Conservation (phyloP, 2,329 filamentous ascomycete species). For the Claviceps quebecensis region DNA sequence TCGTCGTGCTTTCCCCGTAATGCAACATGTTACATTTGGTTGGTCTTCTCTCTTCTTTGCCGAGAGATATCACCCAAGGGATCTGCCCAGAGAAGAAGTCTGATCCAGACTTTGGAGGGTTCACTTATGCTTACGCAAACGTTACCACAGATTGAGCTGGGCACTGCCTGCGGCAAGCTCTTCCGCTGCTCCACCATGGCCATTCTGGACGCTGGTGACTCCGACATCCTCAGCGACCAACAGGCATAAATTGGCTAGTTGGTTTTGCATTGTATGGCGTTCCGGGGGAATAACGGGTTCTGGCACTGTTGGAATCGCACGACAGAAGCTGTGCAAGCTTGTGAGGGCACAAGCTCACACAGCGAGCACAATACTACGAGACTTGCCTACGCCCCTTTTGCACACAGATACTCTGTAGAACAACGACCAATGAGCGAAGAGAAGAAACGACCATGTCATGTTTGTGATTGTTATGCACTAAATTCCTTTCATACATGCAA, state of each 20-base stretch:
- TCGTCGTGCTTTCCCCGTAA: background rate
- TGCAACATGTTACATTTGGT: background rate
- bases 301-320: constrained; percentile 5
- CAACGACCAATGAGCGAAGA: too few species aligned
- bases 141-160: constrained; percentile 73
- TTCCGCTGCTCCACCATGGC: constrained; percentile 97
- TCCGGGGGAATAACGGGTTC: constrained; percentile 24
- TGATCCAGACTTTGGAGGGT: constrained; percentile 78
- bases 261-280: constrained; percentile 26
- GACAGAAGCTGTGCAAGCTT: too few species aligned
- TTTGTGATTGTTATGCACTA: too few species aligned
- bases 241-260: constrained; percentile 34
- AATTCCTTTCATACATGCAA: too few species aligned
- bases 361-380: too few species aligned
- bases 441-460: too few species aligned
- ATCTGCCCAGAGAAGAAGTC: constrained; percentile 86
- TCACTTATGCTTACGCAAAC: constrained; percentile 42
- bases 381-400: too few species aligned
- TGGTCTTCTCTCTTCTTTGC: constrained; percentile 4
- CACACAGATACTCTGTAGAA: too few species aligned
- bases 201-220: constrained; percentile 94
- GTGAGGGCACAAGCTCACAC: too few species aligned
- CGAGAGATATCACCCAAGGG: constrained; percentile 17
- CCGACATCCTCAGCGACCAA: constrained; percentile 82
- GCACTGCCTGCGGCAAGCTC: constrained; percentile 96